Evolutionary conservation across 1,139 yeast genomes (phyloP).

Genomic region (Magnusiomyces ingens): DNA sequence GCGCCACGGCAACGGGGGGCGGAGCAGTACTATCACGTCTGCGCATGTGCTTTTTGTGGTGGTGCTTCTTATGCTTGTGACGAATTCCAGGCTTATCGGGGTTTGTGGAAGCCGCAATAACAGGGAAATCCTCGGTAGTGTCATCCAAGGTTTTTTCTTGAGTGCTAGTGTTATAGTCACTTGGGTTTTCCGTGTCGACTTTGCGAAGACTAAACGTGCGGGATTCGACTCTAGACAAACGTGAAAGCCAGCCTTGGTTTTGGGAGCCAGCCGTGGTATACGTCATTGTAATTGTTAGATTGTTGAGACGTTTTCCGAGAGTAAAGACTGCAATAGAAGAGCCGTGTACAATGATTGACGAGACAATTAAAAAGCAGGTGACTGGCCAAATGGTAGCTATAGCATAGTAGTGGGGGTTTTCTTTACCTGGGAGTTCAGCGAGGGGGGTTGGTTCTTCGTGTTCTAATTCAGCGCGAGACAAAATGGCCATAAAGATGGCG

Average conservation of each 20-base stretch:
- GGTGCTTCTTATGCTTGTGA: conserved; percentile 32
- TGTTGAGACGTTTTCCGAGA: conserved; percentile 80
- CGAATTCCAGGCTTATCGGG: conserved; percentile 72
- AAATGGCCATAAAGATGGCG: conserved; percentile 82
- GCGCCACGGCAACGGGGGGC: conserved; percentile 25
- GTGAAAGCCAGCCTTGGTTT: conserved; percentile 72
- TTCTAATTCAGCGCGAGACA: conserved; percentile 77
- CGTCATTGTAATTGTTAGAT: conserved; percentile 90
- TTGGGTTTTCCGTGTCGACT: conserved; percentile 56
- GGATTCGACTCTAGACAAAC: conserved; percentile 64
- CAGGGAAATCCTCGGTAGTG: not conserved
- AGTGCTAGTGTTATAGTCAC: conserved; percentile 9
- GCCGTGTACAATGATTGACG: conserved; percentile 91
- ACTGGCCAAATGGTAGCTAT: conserved; percentile 85
- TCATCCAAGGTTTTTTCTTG: not conserved
- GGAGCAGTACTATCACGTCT: not conserved
- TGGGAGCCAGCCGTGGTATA: conserved; percentile 63
- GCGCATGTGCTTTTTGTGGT: not conserved
- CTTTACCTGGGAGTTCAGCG: conserved; percentile 45
- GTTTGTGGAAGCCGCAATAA: conserved; percentile 6
- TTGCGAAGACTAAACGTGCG: conserved; percentile 74
- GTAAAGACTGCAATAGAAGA: conserved; percentile 93
- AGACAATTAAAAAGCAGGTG: conserved; percentile 72
- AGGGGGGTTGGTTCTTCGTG: conserved; percentile 59
- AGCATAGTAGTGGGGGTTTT: conserved; percentile 57